Evolutionary conservation across 148 eudicot species (phyloP).

Genomic region (Vaccinium macrocarpon): DNA sequence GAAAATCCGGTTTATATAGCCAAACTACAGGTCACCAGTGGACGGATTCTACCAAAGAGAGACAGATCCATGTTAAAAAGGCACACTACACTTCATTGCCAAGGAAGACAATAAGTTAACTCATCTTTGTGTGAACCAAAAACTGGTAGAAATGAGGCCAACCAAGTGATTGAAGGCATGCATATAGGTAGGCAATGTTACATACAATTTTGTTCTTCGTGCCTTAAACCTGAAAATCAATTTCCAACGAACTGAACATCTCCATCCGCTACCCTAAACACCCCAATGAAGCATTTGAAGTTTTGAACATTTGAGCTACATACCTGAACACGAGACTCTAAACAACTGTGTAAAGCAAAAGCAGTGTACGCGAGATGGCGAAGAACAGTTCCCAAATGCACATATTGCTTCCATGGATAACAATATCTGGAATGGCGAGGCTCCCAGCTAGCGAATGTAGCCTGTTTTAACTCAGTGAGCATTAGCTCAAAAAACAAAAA

Average conservation of each 20-base stretch:
- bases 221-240: neutral
- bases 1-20: neutral
- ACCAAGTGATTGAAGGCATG: neutral
- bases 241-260: neutral
- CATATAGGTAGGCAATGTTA: neutral
- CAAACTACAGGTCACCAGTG: neutral
- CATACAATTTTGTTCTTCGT: neutral
- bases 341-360: conserved; percentile 20
- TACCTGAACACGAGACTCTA: conserved; percentile 26
- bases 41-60: neutral
- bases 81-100: too few relatives aligned
- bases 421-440: conserved; percentile 24
- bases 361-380: conserved; percentile 22
- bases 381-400: conserved; percentile 22
- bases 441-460: conserved; percentile 24
- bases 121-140: neutral
- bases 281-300: neutral
- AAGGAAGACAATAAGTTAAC: neutral
- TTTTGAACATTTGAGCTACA: neutral
- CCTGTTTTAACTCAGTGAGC: conserved; percentile 9
- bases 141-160: neutral
- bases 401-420: conserved; percentile 25
- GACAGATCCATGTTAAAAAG: neutral
- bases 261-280: neutral
- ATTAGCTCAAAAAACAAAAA: neutral